phyloP scores from a whole-genome alignment of 495 filamentous ascomycete genomes.

The Daldinia grandis region DNA sequence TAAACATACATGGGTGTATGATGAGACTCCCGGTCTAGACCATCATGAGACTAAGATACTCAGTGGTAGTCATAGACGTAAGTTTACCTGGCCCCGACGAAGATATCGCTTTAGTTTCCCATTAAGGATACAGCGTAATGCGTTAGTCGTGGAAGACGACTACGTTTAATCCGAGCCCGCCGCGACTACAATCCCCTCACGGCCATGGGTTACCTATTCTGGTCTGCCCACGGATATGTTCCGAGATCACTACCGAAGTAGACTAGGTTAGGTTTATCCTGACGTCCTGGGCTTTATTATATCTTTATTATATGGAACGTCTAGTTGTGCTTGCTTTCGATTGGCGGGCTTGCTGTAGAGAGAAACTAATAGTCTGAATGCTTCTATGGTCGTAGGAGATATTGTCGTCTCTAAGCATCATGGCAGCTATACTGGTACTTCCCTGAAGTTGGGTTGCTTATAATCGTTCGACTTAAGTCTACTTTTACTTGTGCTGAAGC shows the following conservation, averaged over 20 bases:
- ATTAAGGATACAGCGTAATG: background rate
- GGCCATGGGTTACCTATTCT: constrained; percentile 39
- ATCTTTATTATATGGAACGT: constrained; percentile 13
- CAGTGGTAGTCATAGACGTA: background rate
- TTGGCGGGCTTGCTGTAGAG: constrained; percentile 12
- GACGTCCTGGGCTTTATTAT: constrained; percentile 25
- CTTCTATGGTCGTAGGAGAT: constrained; percentile 4
- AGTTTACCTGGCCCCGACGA: constrained; percentile 12
- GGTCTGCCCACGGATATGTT: constrained; percentile 29
- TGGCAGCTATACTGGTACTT: constrained; percentile 16
- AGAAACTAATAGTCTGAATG: constrained; percentile 11
- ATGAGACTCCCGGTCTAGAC: constrained; percentile 13
- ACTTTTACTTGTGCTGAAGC: background rate
- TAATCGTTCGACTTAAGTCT: background rate
- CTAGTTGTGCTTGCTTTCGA: background rate
- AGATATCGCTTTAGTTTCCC: constrained; percentile 6
- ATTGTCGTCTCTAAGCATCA: constrained; percentile 11
- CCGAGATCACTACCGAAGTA: constrained; percentile 38
- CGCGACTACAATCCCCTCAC: constrained; percentile 27
- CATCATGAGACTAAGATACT: background rate
- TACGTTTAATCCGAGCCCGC: constrained; percentile 21
- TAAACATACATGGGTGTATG: background rate
- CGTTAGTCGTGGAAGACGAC: background rate
- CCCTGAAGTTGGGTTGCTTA: constrained; percentile 5
- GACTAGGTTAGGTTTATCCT: constrained; percentile 34